These are phyloP conservation scores for Melaleuca quinquenervia DNA, from an alignment of 345 rosid genomes.

Conservation along the genomic window DNA sequence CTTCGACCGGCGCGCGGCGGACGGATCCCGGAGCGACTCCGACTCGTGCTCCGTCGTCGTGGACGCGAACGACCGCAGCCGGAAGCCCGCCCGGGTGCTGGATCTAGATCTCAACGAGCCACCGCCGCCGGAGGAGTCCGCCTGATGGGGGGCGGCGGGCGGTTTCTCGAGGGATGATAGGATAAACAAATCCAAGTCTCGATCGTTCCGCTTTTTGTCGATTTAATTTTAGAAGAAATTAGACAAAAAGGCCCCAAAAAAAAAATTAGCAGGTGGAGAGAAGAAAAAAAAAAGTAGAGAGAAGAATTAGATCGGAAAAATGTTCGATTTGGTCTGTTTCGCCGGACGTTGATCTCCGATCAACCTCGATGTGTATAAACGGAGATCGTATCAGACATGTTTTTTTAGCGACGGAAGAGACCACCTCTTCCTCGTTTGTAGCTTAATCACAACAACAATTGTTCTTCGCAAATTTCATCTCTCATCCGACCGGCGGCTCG, in stretches of 20 bases:
- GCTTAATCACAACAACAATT: not conserved
- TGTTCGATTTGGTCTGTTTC: not conserved
- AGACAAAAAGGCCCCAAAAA: not conserved
- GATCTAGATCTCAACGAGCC: slow-evolving; percentile 67
- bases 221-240: not conserved
- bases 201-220: not conserved
- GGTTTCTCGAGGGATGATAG: not conserved
- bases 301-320: not conserved
- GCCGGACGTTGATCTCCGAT: not conserved
- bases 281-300: not conserved
- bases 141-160: slow-evolving; percentile 4
- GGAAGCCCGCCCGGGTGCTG: slow-evolving; percentile 12
- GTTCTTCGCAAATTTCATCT: not conserved
- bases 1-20: slow-evolving; percentile 5
- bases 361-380: not conserved
- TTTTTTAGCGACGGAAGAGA: not conserved
- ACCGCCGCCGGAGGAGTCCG: slow-evolving; percentile 42
- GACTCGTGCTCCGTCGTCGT: slow-evolving; percentile 46
- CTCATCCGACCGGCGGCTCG: not conserved
- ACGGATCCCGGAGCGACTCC: slow-evolving; percentile 38
- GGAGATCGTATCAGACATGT: not conserved
- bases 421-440: not conserved
- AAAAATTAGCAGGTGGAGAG: not conserved
- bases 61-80: slow-evolving; percentile 16
- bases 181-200: not conserved